Base-by-base conservation (phyloP, 352 stramenopile genomes). In the Phytophthora ramorum region DNA sequence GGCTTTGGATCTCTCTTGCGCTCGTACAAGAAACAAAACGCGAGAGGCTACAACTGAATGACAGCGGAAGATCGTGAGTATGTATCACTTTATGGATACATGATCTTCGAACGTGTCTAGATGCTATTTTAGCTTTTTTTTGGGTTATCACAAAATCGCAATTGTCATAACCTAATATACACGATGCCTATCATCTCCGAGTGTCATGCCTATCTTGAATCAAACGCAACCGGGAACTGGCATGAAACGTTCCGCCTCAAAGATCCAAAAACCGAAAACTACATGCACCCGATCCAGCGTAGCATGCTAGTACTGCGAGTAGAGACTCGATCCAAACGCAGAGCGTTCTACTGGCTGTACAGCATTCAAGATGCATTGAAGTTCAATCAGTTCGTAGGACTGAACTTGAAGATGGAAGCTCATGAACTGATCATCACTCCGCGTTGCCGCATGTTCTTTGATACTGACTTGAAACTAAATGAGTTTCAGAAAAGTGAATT, bases 311-410 rank as follows among this genome's bases (percentile, higher is more conserved):
- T 66, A 3, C 38, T 66, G 26, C 58, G 58, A 7, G 48, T 66
- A 4, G 58, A 66, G 58, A 34, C 9, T 4, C 17, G 30, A n/a
- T 41, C 30, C 5, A 9, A 54, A 26, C 19, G 58, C 4, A n/a
- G n/a, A n/a, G 58, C 58, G 24, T 66, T 66, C 48, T 58, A 66
- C 20, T 66, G 58, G 58, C 22, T 66, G 0, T 66, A 66, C 48
- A 59, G 54, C 14, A 28, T 54, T 2, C 14, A 53, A 5, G 58
- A 66, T n/a, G 58, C 58, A 1, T 54, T 66, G 13, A 1, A 14
- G 2, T 66, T 66, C 58, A 66, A 48, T 35, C 14, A 66, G 28
- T 66, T 43, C 20, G 58, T 58, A 2, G 58, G 58, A 0, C 19
- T 58, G 20, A 52, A 26, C 28, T 24, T 65, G 24, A 59, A 59